A percentile compares a stretch with the other conserved stretches of the same genome.
These are phyloP conservation scores for Dothistroma septosporum DNA, from an alignment of 2,329 filamentous ascomycete species.

Conservation along the genomic window DNA sequence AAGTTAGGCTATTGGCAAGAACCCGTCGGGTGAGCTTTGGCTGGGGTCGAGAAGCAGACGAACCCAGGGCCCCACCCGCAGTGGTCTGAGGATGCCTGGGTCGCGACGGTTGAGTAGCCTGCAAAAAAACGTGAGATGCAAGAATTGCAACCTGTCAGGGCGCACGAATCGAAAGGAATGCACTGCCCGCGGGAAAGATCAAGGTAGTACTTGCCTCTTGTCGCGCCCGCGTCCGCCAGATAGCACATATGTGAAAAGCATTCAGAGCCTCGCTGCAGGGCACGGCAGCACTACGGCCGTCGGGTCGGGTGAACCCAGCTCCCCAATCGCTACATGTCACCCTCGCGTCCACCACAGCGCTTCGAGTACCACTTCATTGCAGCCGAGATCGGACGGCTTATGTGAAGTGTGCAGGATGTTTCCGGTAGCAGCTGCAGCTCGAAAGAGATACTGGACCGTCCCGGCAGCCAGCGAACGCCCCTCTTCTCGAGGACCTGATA, in stretches of 20 bases:
- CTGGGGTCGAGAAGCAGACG: not conserved
- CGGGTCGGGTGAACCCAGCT: not conserved
- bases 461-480: not conserved
- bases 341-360: not conserved
- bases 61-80: not conserved
- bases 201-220: not conserved
- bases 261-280: not conserved
- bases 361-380: not conserved
- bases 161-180: not conserved
- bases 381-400: constrained; percentile 10
- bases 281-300: not conserved
- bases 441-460: not conserved
- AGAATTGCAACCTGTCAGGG: not conserved
- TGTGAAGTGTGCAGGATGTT: constrained; percentile 8
- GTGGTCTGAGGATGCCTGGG: not conserved
- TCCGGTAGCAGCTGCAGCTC: not conserved
- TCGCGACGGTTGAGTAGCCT: not conserved
- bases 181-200: not conserved
- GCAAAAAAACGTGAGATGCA: not conserved
- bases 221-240: not conserved
- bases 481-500: constrained; percentile 3
- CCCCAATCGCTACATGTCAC: not conserved
- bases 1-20: not conserved
- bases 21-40: not conserved
- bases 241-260: not conserved